phyloP scores from a whole-genome alignment of 345 rosid genomes.

The Microthlaspi erraticum region DNA sequence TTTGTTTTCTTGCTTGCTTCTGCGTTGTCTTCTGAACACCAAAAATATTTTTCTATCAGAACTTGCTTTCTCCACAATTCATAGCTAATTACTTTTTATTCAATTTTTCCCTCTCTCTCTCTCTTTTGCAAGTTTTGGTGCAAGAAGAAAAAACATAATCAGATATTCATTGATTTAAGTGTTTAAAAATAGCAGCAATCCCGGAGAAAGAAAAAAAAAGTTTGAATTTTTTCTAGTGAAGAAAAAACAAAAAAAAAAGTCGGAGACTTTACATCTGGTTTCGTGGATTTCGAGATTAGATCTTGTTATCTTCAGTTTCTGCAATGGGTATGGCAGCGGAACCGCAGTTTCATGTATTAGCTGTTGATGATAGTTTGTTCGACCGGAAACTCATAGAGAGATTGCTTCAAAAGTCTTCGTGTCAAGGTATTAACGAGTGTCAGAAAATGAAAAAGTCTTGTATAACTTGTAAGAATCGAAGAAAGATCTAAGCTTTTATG shows the following conservation, averaged over 20 bases:
- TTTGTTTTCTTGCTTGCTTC: not conserved
- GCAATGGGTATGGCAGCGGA: constrained; percentile 69
- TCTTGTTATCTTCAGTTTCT: constrained; percentile 22
- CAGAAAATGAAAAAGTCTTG: constrained; percentile 1
- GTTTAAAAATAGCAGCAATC: constrained; percentile 4
- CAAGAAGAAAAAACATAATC: constrained; percentile 45
- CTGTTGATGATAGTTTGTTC: constrained; percentile 85
- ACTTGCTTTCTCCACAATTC: constrained; percentile 62
- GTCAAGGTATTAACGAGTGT: constrained; percentile 59
- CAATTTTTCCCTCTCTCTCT: constrained; percentile 41
- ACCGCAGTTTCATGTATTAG: constrained; percentile 82
- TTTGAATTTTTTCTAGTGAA: constrained; percentile 15
- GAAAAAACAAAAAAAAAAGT: constrained; percentile 20
- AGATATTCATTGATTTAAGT: constrained; percentile 63
- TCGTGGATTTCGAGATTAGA: constrained; percentile 30
- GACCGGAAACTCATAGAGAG: constrained; percentile 89
- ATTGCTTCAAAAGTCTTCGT: constrained; percentile 90
- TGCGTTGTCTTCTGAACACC: constrained; percentile 32
- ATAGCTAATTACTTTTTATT: constrained; percentile 43
- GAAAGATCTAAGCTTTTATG: constrained; percentile 33
- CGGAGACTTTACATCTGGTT: constrained; percentile 39
- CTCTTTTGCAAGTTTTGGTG: constrained; percentile 54
- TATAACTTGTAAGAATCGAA: not conserved
- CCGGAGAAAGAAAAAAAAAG: not conserved
- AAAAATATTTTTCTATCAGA: constrained; percentile 18